A percentile compares a stretch with the other conserved stretches of the same genome.
phyloP scores from a whole-genome alignment of 208 protist species.

The Leptomonas pyrrhocoris region DNA sequence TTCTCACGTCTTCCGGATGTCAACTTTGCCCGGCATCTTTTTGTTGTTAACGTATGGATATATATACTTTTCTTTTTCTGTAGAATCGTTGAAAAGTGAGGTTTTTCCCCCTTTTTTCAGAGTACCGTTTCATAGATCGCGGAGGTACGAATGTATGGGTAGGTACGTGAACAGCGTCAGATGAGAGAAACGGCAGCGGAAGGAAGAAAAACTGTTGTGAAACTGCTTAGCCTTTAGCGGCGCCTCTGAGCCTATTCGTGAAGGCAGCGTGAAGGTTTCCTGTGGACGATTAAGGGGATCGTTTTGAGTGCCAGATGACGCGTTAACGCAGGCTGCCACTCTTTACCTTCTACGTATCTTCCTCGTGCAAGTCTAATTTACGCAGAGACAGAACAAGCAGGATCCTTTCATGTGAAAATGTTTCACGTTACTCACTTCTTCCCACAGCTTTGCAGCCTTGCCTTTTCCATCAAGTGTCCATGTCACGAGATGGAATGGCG shows the following conservation, averaged over 20 bases:
- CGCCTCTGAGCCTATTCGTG: constrained; percentile 5
- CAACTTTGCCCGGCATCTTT: constrained; percentile 17
- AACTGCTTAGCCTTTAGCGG: background rate
- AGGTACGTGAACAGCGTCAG: constrained; percentile 4
- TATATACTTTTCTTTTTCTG: background rate
- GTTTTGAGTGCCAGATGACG: no score
- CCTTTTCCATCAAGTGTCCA: background rate
- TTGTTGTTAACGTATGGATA: background rate
- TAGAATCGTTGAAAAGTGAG: background rate
- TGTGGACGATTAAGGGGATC: no score
- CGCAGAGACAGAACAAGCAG: no score
- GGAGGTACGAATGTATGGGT: background rate
- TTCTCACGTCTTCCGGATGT: constrained; percentile 1
- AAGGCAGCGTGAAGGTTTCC: background rate
- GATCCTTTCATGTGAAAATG: no score
- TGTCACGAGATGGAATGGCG: background rate
- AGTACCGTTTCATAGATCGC: background rate
- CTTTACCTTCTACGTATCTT: no score
- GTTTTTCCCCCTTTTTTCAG: background rate
- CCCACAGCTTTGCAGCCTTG: background rate
- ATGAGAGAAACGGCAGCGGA: background rate
- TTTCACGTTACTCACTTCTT: background rate
- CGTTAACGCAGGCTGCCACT: no score
- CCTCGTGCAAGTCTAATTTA: no score
- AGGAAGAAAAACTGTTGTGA: background rate